A percentile compares a stretch with the other conserved stretches of the same genome.
These are phyloP conservation scores for Salix exigua DNA, from an alignment of 345 rosid genomes.

Conservation along the genomic window DNA sequence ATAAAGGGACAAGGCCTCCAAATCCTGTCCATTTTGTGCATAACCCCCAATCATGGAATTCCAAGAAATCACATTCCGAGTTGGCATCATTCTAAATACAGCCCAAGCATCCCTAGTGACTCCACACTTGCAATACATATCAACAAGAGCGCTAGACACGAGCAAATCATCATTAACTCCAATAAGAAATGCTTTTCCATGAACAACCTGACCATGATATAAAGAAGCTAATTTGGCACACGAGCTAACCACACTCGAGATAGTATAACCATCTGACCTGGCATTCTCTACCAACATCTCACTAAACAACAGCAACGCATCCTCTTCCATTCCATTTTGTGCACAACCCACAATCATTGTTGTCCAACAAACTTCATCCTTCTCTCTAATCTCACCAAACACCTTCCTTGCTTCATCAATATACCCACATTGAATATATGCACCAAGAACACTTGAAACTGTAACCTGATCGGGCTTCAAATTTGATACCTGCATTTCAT, in stretches of 20 bases:
- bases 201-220: constrained; percentile 45
- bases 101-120: constrained; percentile 36
- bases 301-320: constrained; percentile 41
- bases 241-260: constrained; percentile 50
- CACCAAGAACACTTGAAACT: constrained; percentile 43
- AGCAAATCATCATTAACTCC: constrained; percentile 45
- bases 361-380: constrained; percentile 59
- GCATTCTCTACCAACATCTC: constrained; percentile 40
- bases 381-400: constrained; percentile 36
- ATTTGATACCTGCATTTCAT: constrained; percentile 34
- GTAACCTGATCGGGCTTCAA: constrained; percentile 52
- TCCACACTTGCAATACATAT: constrained; percentile 63
- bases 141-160: constrained; percentile 51
- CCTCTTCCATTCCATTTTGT: constrained; percentile 54
- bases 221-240: constrained; percentile 55
- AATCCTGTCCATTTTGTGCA: constrained; percentile 53
- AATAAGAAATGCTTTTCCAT: constrained; percentile 42
- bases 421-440: constrained; percentile 35
- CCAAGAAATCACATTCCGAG: constrained; percentile 49
- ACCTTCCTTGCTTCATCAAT: constrained; percentile 33
- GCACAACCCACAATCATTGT: constrained; percentile 52
- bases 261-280: constrained; percentile 40
- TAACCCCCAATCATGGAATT: constrained; percentile 55
- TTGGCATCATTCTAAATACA: constrained; percentile 38
- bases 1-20: constrained; percentile 46